A percentile compares a stretch with the other conserved stretches of the same genome.
Conservation (phyloP, 306 rosid genomes). For the Echinosophora koreensis region DNA sequence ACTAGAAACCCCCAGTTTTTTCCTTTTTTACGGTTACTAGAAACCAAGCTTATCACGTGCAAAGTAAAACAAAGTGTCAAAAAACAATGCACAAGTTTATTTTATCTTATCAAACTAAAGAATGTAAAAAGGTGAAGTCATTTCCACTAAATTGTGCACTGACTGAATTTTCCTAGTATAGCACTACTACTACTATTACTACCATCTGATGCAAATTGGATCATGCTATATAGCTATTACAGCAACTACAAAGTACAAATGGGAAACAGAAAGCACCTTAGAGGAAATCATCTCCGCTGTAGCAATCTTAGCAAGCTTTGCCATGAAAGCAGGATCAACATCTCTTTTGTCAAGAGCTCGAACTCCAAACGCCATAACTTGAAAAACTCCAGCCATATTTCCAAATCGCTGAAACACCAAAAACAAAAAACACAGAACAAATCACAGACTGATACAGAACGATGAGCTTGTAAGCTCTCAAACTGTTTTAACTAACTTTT, state of each 20-base stretch:
- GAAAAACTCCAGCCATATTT: slow-evolving; percentile 93
- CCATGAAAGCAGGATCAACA: slow-evolving; percentile 79
- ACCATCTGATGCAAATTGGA: slow-evolving; percentile 33
- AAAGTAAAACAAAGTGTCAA: neutral
- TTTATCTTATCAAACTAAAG: neutral
- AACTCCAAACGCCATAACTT: slow-evolving; percentile 93
- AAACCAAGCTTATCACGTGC: neutral
- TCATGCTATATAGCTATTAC: slow-evolving; percentile 1
- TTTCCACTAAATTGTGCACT: slow-evolving; percentile 4
- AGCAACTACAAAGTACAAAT: slow-evolving; percentile 5
- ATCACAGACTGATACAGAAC: neutral
- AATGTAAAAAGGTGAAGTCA: neutral
- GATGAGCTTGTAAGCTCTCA: no score
- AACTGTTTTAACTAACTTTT: no score
- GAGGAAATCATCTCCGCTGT: slow-evolving; percentile 89
- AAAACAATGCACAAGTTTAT: neutral
- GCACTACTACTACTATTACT: neutral
- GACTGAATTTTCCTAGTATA: neutral
- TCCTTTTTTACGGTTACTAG: no score
- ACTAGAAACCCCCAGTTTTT: neutral
- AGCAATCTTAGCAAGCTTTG: slow-evolving; percentile 90
- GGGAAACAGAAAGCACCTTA: slow-evolving; percentile 65
- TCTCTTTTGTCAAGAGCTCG: slow-evolving; percentile 70
- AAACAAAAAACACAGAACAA: neutral
- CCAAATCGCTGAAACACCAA: slow-evolving; percentile 76